Base-by-base conservation (phyloP, 2,329 filamentous ascomycete species). In the Helotiales sp. region DNA sequence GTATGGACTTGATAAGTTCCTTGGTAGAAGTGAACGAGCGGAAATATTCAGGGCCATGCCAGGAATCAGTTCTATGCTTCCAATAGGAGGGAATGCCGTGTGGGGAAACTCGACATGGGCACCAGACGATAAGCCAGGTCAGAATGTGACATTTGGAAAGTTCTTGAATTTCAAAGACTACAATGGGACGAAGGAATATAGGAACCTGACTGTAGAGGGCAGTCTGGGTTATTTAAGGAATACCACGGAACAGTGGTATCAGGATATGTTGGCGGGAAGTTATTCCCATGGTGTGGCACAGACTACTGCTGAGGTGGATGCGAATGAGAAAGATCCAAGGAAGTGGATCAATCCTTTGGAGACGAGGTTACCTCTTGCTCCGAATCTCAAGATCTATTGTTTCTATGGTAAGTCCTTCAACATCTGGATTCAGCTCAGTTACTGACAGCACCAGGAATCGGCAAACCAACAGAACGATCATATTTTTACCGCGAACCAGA, bases 281-380 rank as follows among this genome's bases (percentile, higher is more conserved):
- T 99, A 96, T 75, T 97, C 93, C 1, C 89, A 92, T 56, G 95
- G 93, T 12, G 81, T 99, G 25, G 95, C 95, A 0, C 87, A 91
- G 61, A 95, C 90, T 0, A 79, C 77, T 6, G 82, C 82, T 9
- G 88, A 96, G 73, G 91, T 99, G 0, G 89, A 96, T 69, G 85
- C 82, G 52, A 95, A 95, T 71, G 88, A 93, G 67, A 74, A 84
- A n/a, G 82, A 90, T 62, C 85, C 84, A 2, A 79, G 77, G 50
- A 99, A 96, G 71, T 99, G 95, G 95, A 85, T 96, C 60, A 99
- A 99, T 70, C 95, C 95, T 0, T 83, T 98, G 1, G 93, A 98
- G 72, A 90, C 91, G 0, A 84, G 93, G 1, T 79, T 98, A 0
- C 95, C 95, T 0, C 80, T 91, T 19, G 93, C 95, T 1, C 93